Base-by-base conservation (phyloP, 495 filamentous ascomycete genomes). In the Staphylotrichum tortipilum region DNA sequence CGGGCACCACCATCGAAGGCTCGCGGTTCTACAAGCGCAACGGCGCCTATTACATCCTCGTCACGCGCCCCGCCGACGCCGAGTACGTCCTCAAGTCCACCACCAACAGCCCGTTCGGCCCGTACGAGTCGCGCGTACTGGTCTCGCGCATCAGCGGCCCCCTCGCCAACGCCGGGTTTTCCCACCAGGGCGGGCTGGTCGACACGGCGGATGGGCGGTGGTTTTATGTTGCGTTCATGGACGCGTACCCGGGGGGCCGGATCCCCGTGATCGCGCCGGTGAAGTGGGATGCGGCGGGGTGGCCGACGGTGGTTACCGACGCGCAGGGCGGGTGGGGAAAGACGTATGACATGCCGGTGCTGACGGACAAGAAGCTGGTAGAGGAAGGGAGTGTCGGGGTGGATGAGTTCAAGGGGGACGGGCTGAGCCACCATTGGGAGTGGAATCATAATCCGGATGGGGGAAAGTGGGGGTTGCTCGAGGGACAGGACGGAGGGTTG, bases 361-460 rank as follows among this genome's bases (percentile, higher is more conserved):
- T 62, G 6, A 50, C 46, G 7, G 54, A 47, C n/a, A 47, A 52
- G 37, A 52, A 47, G 2, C 50, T 65, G 2, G 47, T 44, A 0
- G 48, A 49, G 17, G 47, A 44, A 0, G 48, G 52, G 17, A 58
- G 70, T 5, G 68, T 58, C 0, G 33, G 11, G 15, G 6, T 54
- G 31, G 76, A 80, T 48, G 60, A 42, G n/a, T 80, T 80, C 47
- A 44, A 46, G 7, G 70, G 62, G 0, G 31, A 49, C 6, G 44
- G 55, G 5, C 52, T 82, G 4, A 54, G 64, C 6, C 58, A 66
- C 0, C 60, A 69, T 24, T 81, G 77, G 77, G 78, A 82, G 54
- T 83, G 79, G 78, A 83, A 83, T 55, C 78, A 81, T 36, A 79
- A 80, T 47, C 78, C 78, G 0, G 75, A 81, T 31, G 60, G 60